Base-by-base conservation (phyloP, 1,284 basidiomycete genomes). In the Grifola frondosa region DNA sequence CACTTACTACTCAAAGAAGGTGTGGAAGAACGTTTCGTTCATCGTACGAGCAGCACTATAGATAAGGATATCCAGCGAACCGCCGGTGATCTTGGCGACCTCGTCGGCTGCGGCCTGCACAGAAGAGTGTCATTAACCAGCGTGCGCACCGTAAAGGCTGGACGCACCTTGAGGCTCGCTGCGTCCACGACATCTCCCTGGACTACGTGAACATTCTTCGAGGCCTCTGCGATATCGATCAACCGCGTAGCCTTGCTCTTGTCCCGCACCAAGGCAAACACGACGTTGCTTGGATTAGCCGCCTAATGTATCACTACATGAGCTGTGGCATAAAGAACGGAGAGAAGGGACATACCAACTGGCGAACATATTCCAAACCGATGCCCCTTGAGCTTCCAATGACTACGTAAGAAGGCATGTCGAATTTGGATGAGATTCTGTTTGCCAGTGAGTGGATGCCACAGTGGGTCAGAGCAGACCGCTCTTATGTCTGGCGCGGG, bases 61-160 rank as follows among this genome's bases (percentile, higher is more conserved):
- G 35, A 66, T 63, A 9, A 66, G 52, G n/a, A 54, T 52, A 48
- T 66, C 63, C 19, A 66, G 44, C 16, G 26, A 47, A 8, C 62
- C 62, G 11, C 57, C 60, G 2, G 53, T 57, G 11, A 59, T 19
- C 10, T 40, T 32, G 2, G 52, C 48, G 8, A 59, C 49, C 34
- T 56, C 49, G 22, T 25, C 37, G 2, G 42, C 52, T 9, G 50
- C 49, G 17, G 29, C 46, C 50, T 41, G n/a, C n/a, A 11, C 6
- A 13, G 5, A 12, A 17, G 12, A 13, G 10, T 3, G 6, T 30
- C 9, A 2, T 13, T 7, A 13, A 6, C 15, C 25, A 6, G 17
- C 16, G 17, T 5, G 30, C 15, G 22, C 13, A 15, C n/a, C 17
- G 11, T 15, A 17, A 23, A 6, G 25, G 12, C n/a, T n/a, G 12